phyloP scores from a whole-genome alignment of 2,329 filamentous ascomycete genomes.

The Plenodomus biglobosus region DNA sequence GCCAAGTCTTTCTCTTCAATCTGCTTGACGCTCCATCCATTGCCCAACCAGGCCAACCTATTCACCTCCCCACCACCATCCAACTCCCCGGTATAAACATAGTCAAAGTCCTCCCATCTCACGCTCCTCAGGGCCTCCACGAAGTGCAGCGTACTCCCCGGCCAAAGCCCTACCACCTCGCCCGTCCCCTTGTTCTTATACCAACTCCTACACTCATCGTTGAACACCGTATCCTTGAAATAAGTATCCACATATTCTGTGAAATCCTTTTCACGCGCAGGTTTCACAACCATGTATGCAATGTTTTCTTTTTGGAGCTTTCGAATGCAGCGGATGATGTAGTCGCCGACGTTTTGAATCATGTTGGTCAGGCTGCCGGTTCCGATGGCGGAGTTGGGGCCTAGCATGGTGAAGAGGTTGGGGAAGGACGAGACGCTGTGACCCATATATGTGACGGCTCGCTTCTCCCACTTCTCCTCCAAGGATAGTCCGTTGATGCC shows the following conservation, averaged over 20 bases:
- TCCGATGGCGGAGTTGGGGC: constrained; percentile 47
- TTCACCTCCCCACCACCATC: constrained; percentile 19
- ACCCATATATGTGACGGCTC: constrained; percentile 36
- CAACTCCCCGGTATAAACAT: constrained; percentile 28
- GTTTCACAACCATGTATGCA: constrained; percentile 38
- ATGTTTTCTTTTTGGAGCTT: constrained; percentile 50
- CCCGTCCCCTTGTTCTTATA: constrained; percentile 35
- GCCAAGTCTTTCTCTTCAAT: constrained; percentile 42
- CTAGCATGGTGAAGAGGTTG: constrained; percentile 49
- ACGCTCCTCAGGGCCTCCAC: constrained; percentile 38
- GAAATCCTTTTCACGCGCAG: constrained; percentile 34
- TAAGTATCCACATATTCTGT: constrained; percentile 36
- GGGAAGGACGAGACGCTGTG: constrained; percentile 37
- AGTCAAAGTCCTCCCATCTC: constrained; percentile 42
- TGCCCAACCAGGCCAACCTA: constrained; percentile 37
- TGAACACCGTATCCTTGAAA: constrained; percentile 38
- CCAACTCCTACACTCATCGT: constrained; percentile 41
- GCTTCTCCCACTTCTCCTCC: constrained; percentile 37
- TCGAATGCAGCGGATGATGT: constrained; percentile 44
- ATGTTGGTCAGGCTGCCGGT: constrained; percentile 46
- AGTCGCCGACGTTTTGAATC: constrained; percentile 46
- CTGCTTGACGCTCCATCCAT: constrained; percentile 34
- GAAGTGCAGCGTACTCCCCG: constrained; percentile 37
- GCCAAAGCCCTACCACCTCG: constrained; percentile 39
- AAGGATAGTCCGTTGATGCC: constrained; percentile 37